These are phyloP conservation scores for Malbranchea zuffiana DNA, from an alignment of 2,329 filamentous ascomycete species.

Conservation along the genomic window DNA sequence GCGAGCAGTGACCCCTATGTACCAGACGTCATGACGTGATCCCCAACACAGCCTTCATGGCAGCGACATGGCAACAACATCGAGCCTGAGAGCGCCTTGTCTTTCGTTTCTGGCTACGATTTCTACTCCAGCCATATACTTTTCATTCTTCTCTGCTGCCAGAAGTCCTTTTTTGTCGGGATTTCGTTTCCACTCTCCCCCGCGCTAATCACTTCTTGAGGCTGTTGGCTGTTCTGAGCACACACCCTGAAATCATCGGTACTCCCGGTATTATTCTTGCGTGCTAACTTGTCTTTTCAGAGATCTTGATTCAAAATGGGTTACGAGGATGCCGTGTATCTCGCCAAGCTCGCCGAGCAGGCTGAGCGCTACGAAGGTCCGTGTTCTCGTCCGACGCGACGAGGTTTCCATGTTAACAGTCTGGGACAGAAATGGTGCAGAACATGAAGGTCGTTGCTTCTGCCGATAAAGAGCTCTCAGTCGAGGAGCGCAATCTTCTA, in stretches of 20 bases:
- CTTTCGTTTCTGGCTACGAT: no score
- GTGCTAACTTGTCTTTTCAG: constrained; percentile 7
- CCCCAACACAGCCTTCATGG: no score
- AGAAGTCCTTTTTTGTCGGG: constrained; percentile 7
- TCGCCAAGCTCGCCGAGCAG: constrained; percentile 99
- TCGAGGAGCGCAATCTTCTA: constrained; percentile 95
- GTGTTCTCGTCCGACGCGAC: constrained; percentile 20
- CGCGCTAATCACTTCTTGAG: no score
- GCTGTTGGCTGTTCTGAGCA: no score
- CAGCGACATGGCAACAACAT: no score
- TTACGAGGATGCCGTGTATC: constrained; percentile 98
- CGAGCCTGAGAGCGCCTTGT: no score
- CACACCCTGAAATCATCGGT: background rate
- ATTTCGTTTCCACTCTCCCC: background rate
- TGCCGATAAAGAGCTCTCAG: constrained; percentile 68
- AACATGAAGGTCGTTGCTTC: constrained; percentile 99
- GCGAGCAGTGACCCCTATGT: no score
- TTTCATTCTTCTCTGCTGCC: constrained; percentile 6
- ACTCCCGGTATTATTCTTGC: background rate
- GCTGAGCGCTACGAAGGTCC: constrained; percentile 99
- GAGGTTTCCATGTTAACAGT: constrained; percentile 15
- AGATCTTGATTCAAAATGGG: constrained; percentile 62
- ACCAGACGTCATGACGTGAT: no score
- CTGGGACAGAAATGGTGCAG: constrained; percentile 81
- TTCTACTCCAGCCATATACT: no score